A percentile compares a stretch with the other conserved stretches of the same genome.
Evolutionary conservation across 495 filamentous ascomycete genomes (phyloP).

Genomic region (Penicillium macrosclerotiorum): DNA sequence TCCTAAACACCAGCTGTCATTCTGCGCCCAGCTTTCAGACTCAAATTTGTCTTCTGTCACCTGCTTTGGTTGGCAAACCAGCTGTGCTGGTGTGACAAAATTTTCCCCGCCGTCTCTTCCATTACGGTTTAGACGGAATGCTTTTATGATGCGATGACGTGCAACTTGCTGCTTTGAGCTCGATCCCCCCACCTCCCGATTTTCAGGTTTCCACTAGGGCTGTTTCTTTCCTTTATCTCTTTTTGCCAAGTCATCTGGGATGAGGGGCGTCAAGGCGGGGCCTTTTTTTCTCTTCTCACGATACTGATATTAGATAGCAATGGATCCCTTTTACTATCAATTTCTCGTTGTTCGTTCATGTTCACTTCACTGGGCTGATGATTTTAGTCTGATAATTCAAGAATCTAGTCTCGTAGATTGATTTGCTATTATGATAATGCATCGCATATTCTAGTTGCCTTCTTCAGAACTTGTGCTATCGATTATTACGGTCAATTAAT

Average conservation of each 20-base stretch:
- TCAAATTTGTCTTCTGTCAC: not conserved
- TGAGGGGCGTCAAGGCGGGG: slow-evolving; percentile 23
- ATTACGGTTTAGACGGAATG: slow-evolving; percentile 1
- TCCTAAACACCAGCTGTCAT: slow-evolving; percentile 51
- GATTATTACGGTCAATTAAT: too few relatives aligned
- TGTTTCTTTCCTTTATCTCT: slow-evolving; percentile 11
- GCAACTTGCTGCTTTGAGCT: slow-evolving; percentile 19
- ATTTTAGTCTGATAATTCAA: too few relatives aligned
- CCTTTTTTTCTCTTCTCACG: slow-evolving; percentile 8
- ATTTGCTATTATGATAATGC: too few relatives aligned
- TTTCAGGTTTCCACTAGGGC: slow-evolving; percentile 23
- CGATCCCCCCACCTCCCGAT: slow-evolving; percentile 16
- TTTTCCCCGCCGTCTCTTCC: slow-evolving; percentile 1
- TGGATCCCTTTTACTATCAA: slow-evolving; percentile 15
- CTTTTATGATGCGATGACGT: slow-evolving; percentile 24
- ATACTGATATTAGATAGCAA: slow-evolving; percentile 43
- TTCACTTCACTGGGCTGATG: too few relatives aligned
- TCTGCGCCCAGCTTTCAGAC: not conserved
- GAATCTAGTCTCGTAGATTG: too few relatives aligned
- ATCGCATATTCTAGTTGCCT: too few relatives aligned
- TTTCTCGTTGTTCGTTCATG: not conserved
- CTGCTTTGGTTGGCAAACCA: slow-evolving; percentile 1
- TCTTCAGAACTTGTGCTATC: too few relatives aligned
- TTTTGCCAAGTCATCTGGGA: slow-evolving; percentile 16
- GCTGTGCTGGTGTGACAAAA: slow-evolving; percentile 9